These are phyloP conservation scores for Phytophthora tentaculata DNA, from an alignment of 352 stramenopile species.

Conservation along the genomic window DNA sequence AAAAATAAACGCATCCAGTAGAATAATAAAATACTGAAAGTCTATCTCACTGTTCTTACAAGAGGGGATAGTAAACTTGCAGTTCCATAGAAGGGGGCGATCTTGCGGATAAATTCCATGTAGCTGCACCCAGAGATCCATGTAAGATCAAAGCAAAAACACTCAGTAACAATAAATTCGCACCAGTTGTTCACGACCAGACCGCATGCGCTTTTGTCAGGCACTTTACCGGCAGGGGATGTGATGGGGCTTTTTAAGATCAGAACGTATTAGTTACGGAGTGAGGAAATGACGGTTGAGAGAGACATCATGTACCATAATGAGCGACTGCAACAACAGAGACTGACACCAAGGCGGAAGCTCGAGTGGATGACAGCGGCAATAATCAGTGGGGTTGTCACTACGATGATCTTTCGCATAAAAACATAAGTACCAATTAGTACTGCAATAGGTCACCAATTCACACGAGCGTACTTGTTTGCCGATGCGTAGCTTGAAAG, in stretches of 20 bases:
- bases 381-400: slow-evolving; percentile 13
- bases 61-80: slow-evolving; percentile 16
- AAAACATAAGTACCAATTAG: background rate
- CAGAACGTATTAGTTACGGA: too few relatives aligned
- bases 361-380: slow-evolving; percentile 20
- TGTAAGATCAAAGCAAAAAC: background rate
- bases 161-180: background rate
- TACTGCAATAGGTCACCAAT: background rate
- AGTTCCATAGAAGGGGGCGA: slow-evolving; percentile 35
- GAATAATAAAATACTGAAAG: too few relatives aligned
- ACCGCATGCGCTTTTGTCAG: slow-evolving; percentile 14
- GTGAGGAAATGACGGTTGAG: too few relatives aligned
- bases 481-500: slow-evolving; percentile 4
- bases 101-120: slow-evolving; percentile 41
- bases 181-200: slow-evolving; percentile 39
- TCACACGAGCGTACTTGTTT: slow-evolving; percentile 9
- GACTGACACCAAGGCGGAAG: slow-evolving; percentile 25
- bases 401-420: slow-evolving; percentile 8
- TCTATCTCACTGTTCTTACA: slow-evolving; percentile 13
- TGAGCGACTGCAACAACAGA: slow-evolving; percentile 36
- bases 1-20: background rate
- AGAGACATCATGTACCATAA: slow-evolving; percentile 24
- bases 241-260: slow-evolving; percentile 22
- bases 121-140: slow-evolving; percentile 9
- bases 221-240: background rate